These are phyloP conservation scores for Ophiocordyceps camponoti-leonardi DNA, from an alignment of 2,329 filamentous ascomycete genomes.

Conservation along the genomic window DNA sequence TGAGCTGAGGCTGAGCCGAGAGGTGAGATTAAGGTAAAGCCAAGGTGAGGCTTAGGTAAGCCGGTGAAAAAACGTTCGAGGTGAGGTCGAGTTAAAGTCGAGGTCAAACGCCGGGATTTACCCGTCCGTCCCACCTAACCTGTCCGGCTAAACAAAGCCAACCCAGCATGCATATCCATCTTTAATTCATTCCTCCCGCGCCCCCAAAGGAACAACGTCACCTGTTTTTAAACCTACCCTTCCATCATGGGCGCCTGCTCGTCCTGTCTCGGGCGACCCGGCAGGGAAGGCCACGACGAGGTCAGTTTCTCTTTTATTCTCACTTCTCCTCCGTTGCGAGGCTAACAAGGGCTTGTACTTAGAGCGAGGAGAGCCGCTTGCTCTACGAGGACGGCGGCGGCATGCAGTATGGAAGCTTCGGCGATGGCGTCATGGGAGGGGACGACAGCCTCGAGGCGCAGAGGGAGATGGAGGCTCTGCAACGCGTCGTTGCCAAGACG, in stretches of 20 bases:
- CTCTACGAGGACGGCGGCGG: constrained; percentile 43
- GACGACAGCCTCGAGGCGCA: constrained; percentile 46
- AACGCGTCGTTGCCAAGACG: constrained; percentile 45
- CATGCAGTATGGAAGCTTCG: constrained; percentile 46
- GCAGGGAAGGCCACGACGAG: constrained; percentile 35
- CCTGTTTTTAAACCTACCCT: not conserved
- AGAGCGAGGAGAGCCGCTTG: constrained; percentile 40
- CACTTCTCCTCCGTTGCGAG: too few relatives aligned
- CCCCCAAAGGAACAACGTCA: not conserved
- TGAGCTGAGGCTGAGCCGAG: not conserved
- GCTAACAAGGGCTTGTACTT: constrained; percentile 1
- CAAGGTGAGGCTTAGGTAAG: too few relatives aligned
- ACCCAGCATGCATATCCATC: too few relatives aligned
- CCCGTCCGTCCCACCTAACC: not conserved
- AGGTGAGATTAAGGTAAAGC: not conserved
- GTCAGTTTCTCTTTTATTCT: too few relatives aligned
- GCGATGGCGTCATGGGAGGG: constrained; percentile 32
- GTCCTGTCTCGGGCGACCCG: constrained; percentile 38
- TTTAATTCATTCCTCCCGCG: not conserved
- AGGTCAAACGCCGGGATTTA: not conserved
- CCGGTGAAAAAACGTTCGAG: too few relatives aligned
- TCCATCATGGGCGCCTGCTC: constrained; percentile 40
- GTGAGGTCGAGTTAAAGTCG: too few relatives aligned
- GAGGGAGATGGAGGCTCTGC: constrained; percentile 45
- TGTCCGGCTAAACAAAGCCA: not conserved